Conservation (phyloP, 2,329 filamentous ascomycete species). For the Colletotrichum orchidophilum region DNA sequence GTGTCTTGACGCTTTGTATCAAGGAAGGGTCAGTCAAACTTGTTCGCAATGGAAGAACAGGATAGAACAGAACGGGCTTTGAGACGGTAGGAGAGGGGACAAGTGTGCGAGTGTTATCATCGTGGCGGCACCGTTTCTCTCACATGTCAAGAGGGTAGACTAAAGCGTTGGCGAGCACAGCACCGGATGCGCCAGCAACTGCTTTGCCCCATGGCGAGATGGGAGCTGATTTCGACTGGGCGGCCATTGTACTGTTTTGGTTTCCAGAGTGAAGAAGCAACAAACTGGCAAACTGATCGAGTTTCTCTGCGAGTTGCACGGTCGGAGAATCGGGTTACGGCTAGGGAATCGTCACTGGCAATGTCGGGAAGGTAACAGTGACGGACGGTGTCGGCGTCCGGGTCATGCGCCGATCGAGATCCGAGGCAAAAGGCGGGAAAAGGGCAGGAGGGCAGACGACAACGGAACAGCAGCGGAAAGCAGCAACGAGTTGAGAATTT, state of each 20-base stretch:
- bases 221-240: slow-evolving; percentile 70
- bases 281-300: not conserved
- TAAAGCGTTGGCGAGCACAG: slow-evolving; percentile 91
- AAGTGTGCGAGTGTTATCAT: not conserved
- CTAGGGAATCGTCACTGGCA: slow-evolving; percentile 9
- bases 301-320: not conserved
- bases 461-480: too few relatives aligned
- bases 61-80: not conserved
- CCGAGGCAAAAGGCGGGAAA: not conserved
- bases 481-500: not conserved
- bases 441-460: not conserved
- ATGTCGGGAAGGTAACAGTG: slow-evolving; percentile 44
- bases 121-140: slow-evolving; percentile 47
- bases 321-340: not conserved
- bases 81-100: not conserved
- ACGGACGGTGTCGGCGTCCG: slow-evolving; percentile 2
- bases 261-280: not conserved
- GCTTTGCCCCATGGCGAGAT: slow-evolving; percentile 94
- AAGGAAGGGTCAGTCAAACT: slow-evolving; percentile 26
- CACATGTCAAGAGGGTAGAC: slow-evolving; percentile 98
- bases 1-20: slow-evolving; percentile 87
- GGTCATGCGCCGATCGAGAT: slow-evolving; percentile 14
- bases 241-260: slow-evolving; percentile 51
- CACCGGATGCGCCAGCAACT: slow-evolving; percentile 90
- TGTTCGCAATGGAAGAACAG: slow-evolving; percentile 1